Percentiles rank a stretch among this genome's conserved stretches.
Evolutionary conservation across 2,329 filamentous ascomycete genomes (phyloP).

Genomic region (Penicillium sp.): DNA sequence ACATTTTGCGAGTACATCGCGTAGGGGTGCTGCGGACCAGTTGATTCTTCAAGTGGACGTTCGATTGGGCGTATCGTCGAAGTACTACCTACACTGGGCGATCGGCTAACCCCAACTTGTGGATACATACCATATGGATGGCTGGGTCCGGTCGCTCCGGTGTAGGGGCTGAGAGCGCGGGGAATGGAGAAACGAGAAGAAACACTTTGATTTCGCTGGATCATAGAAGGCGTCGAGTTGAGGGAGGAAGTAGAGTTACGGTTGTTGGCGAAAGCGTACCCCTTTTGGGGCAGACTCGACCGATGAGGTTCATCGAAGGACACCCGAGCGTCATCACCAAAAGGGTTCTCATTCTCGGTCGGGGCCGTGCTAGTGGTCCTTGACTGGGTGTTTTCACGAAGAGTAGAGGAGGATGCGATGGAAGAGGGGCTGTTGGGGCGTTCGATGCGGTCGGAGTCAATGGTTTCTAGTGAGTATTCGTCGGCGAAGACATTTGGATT

Average conservation of each 20-base stretch:
- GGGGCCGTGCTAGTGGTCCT: constrained; percentile 20
- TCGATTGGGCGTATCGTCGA: constrained; percentile 56
- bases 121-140: constrained; percentile 80
- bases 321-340: constrained; percentile 30
- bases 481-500: constrained; percentile 44
- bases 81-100: constrained; percentile 61
- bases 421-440: constrained; percentile 27
- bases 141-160: constrained; percentile 63
- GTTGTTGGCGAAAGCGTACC: constrained; percentile 21
- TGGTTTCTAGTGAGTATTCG: constrained; percentile 40
- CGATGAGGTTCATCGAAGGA: constrained; percentile 28
- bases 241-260: constrained; percentile 28
- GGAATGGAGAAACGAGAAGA: constrained; percentile 41
- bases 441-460: constrained; percentile 30
- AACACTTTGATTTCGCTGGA: constrained; percentile 37
- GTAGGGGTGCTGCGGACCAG: constrained; percentile 73
- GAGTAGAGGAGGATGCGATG: constrained; percentile 27
- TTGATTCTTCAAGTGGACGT: constrained; percentile 52
- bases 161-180: constrained; percentile 55
- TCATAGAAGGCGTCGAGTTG: constrained; percentile 26
- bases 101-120: constrained; percentile 53
- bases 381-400: constrained; percentile 23
- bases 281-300: constrained; percentile 32
- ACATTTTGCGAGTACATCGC: constrained; percentile 77
- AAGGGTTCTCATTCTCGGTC: constrained; percentile 28